phyloP scores from a whole-genome alignment of 805 yeast species.

The Yamadazyma philogaea region DNA sequence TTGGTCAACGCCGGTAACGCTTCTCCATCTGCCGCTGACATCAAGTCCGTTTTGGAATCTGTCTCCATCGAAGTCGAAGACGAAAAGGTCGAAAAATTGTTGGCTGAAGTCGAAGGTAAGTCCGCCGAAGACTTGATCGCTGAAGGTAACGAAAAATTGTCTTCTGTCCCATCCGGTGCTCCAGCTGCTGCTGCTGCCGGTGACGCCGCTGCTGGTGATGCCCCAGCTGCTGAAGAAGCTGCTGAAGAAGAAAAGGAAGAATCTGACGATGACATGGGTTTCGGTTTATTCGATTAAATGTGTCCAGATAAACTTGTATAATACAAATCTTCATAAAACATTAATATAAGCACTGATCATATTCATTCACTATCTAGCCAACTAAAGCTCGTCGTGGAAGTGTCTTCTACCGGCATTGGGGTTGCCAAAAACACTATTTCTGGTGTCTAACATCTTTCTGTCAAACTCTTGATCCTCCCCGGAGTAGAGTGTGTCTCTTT shows the following conservation, averaged over 20 bases:
- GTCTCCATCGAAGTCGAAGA: constrained; percentile 59
- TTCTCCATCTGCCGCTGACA: constrained; percentile 42
- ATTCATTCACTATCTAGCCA: constrained; percentile 1
- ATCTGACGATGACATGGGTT: constrained; percentile 43
- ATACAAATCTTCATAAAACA: constrained; percentile 10
- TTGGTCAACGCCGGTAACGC: constrained; percentile 47
- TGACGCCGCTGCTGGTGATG: constrained; percentile 35
- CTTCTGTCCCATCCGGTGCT: constrained; percentile 64
- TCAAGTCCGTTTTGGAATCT: constrained; percentile 39
- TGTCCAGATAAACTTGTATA: constrained; percentile 10
- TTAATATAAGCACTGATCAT: constrained; percentile 1
- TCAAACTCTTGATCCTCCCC: constrained; percentile 37
- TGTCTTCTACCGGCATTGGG: constrained; percentile 67
- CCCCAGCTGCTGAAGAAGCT: constrained; percentile 40
- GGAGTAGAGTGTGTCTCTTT: constrained; percentile 30
- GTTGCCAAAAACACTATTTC: constrained; percentile 77
- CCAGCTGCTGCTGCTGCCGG: constrained; percentile 42
- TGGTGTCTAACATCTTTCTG: constrained; percentile 31
- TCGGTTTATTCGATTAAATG: constrained; percentile 43
- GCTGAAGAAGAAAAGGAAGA: constrained; percentile 37
- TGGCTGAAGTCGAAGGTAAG: constrained; percentile 48
- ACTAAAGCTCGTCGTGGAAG: constrained; percentile 12
- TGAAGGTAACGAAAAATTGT: constrained; percentile 93
- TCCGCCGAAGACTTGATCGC: constrained; percentile 54
- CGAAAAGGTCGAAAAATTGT: constrained; percentile 59